Percentiles rank a stretch among this genome's conserved stretches.
Conservation (phyloP, 305 asterid genomes). For the Striga hermonthica region DNA sequence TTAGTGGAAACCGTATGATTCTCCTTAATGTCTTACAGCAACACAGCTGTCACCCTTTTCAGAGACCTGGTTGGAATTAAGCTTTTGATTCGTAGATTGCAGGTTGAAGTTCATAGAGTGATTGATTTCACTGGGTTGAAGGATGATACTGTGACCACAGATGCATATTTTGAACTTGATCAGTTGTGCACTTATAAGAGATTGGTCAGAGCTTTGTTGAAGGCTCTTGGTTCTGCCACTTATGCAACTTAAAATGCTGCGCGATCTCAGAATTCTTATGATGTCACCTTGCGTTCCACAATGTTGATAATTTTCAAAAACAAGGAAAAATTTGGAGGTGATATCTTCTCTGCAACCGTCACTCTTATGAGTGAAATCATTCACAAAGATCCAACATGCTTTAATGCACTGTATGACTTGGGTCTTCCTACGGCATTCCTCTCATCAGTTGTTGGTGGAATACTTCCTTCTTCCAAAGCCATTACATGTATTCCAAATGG, state of each 20-base stretch:
- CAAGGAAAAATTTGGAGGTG: slow-evolving; percentile 87
- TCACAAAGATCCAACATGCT: slow-evolving; percentile 96
- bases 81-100: slow-evolving; percentile 86
- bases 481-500: slow-evolving; percentile 96
- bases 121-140: slow-evolving; percentile 54
- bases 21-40: slow-evolving; percentile 91
- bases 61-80: slow-evolving; percentile 95
- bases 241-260: slow-evolving; percentile 76
- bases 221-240: slow-evolving; percentile 95
- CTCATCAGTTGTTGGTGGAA: slow-evolving; percentile 77
- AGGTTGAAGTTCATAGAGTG: slow-evolving; percentile 79
- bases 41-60: slow-evolving; percentile 87
- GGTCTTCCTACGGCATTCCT: slow-evolving; percentile 88
- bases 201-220: slow-evolving; percentile 76
- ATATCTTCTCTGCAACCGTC: slow-evolving; percentile 81
- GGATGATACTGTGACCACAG: slow-evolving; percentile 50
- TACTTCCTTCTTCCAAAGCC: slow-evolving; percentile 86
- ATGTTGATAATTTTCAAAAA: slow-evolving; percentile 73
- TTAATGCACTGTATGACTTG: slow-evolving; percentile 71
- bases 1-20: slow-evolving; percentile 90
- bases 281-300: slow-evolving; percentile 79
- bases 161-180: slow-evolving; percentile 51
- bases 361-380: slow-evolving; percentile 97
- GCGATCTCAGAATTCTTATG: slow-evolving; percentile 68
- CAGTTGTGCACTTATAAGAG: slow-evolving; percentile 64